Evolutionary conservation across 2,329 filamentous ascomycete species (phyloP).

Genomic region (Pseudodiploospora longispora): DNA sequence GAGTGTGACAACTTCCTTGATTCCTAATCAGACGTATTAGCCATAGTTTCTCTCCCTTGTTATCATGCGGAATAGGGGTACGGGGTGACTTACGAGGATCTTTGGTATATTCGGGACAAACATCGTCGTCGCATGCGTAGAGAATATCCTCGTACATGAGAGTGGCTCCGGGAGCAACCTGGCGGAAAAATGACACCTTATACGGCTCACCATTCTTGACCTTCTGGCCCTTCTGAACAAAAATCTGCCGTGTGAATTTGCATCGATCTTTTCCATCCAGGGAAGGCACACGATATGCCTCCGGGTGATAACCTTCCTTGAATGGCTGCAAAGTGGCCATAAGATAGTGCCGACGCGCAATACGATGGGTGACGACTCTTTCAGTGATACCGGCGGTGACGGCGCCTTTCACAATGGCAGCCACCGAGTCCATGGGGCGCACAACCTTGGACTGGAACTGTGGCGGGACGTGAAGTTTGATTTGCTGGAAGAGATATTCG

Average conservation of each 20-base stretch:
- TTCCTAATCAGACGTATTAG: slow-evolving; percentile 49
- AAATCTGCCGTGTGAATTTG: slow-evolving; percentile 98
- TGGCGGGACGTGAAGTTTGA: slow-evolving; percentile 94
- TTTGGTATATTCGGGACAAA: slow-evolving; percentile 97
- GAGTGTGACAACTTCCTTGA: slow-evolving; percentile 97
- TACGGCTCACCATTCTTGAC: slow-evolving; percentile 99
- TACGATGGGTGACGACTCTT: slow-evolving; percentile 90
- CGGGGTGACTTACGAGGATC: slow-evolving; percentile 76
- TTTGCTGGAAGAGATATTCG: slow-evolving; percentile 98
- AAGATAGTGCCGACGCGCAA: slow-evolving; percentile 94
- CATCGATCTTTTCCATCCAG: slow-evolving; percentile 95
- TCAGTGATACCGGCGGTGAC: slow-evolving; percentile 98
- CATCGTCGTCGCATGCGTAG: slow-evolving; percentile 95
- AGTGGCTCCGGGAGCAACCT: slow-evolving; percentile 92
- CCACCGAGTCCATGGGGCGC: slow-evolving; percentile 96
- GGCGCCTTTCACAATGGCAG: slow-evolving; percentile 95
- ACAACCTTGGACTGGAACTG: slow-evolving; percentile 99
- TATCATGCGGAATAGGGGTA: slow-evolving; percentile 14
- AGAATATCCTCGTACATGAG: slow-evolving; percentile 99
- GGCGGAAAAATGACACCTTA: slow-evolving; percentile 97
- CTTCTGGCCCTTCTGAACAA: slow-evolving; percentile 95
- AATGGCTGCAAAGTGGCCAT: slow-evolving; percentile 99
- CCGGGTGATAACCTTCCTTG: slow-evolving; percentile 96
- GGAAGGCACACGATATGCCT: slow-evolving; percentile 94
- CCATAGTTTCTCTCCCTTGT: slow-evolving; percentile 3